These are phyloP conservation scores for Protomyces arabidopsidicola DNA, from an alignment of 1,139 yeast species.

Conservation along the genomic window DNA sequence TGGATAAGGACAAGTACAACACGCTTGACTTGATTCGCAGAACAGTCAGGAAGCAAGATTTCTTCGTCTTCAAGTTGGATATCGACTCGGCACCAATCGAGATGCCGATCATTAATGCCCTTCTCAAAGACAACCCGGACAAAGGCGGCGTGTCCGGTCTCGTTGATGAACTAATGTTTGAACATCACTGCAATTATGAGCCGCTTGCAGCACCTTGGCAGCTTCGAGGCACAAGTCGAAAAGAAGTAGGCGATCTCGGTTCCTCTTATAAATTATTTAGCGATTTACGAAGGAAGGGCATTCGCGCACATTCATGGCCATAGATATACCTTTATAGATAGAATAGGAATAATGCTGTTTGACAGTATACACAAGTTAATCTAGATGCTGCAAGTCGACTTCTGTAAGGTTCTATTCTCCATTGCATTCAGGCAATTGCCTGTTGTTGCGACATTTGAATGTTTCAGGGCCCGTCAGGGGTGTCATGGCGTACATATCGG, in stretches of 20 bases:
- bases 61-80: constrained; percentile 23
- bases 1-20: constrained; percentile 10
- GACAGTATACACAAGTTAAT: too few relatives aligned
- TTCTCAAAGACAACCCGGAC: constrained; percentile 2
- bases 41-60: constrained; percentile 7
- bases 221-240: not conserved
- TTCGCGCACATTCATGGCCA: constrained; percentile 23
- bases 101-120: constrained; percentile 13
- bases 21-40: constrained; percentile 21
- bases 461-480: constrained; percentile 10
- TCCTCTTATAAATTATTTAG: constrained; percentile 4
- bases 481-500: constrained; percentile 17
- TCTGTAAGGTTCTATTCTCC: too few relatives aligned
- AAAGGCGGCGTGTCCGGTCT: constrained; percentile 9
- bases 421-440: not conserved
- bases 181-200: not conserved
- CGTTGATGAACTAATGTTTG: constrained; percentile 20
- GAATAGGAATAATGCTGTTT: too few relatives aligned
- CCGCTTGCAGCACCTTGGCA: not conserved
- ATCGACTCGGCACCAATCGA: constrained; percentile 25
- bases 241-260: not conserved
- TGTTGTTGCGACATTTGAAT: constrained; percentile 3
- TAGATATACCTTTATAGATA: not conserved
- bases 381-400: too few relatives aligned
- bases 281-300: constrained; percentile 7